Evolutionary conservation across 257 asterid genomes (phyloP), one percentile per base, ranked within the genome.

Genomic region (Solanum dulcamara): DNA sequence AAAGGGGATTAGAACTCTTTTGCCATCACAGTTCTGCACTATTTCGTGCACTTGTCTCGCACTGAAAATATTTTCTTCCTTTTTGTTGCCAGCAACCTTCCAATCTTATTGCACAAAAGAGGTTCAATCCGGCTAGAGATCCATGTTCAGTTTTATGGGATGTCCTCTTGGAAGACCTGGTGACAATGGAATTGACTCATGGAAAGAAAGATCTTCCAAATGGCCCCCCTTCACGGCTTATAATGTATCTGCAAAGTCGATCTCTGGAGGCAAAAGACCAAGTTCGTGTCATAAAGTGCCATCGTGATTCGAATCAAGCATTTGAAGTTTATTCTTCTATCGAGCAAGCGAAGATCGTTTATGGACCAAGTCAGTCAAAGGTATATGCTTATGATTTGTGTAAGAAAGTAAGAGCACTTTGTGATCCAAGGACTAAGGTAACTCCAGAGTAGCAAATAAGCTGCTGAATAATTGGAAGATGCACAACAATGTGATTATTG

Each of bases 121-220:
- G 92, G 88, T 95, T 92, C 86, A 95, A 95, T 91, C 95, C 97
- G 28, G 96, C 94, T 32, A 93, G 98, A 89, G 99, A 97, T 90
- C 97, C 99, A 46, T 97, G 99, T 85, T 94, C 98, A 1, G 98
- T 97, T 55, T 87, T 92, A 66, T 97, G 99, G 99, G 98, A 95
- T 70, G 93, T 95, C 38, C 86, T 85, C 85, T 97, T 98, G 99
- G 97, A 93, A 77, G 97, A 95, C 93, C 89, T 97, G 75, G 91
- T 87, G 75, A 90, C 93, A 0, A 94, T 97, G 97, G 98, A 97
- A 89, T 87, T 95, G 83, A 86, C 92, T 74, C 97, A 85, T 60
- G 99, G 99, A 28, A 97, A 95, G 92, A 94, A 95, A 86, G 99
- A 95, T 81, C 94, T 88, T 86, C 93, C 93, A 14, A 91, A 75